These are phyloP conservation scores for Baeospora myosura DNA, from an alignment of 1,284 basidiomycete species.

Conservation along the genomic window DNA sequence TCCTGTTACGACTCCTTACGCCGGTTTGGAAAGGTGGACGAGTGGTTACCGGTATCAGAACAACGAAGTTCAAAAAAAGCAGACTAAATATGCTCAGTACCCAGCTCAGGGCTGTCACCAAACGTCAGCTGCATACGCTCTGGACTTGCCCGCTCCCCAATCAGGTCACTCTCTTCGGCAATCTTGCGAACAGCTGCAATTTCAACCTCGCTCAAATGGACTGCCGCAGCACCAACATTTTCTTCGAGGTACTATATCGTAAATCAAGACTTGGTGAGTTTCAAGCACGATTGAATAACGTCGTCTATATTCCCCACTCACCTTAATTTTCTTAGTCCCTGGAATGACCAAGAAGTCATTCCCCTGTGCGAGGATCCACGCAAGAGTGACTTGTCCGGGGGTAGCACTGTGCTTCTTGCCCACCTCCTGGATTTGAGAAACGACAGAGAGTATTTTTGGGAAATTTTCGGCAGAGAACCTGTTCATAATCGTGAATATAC, in stretches of 20 bases:
- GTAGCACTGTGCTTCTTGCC: conserved; percentile 28
- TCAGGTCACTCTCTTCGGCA: conserved; percentile 12
- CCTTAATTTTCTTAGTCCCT: conserved; percentile 23
- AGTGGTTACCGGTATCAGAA: too few relatives aligned
- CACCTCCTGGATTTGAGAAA: conserved; percentile 26
- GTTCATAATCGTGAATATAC: not conserved
- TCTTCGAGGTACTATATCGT: conserved; percentile 15
- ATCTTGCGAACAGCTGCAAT: conserved; percentile 12
- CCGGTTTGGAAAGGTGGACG: too few relatives aligned
- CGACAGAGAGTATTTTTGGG: conserved; percentile 33
- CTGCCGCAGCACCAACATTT: conserved; percentile 12
- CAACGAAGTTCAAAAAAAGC: too few relatives aligned
- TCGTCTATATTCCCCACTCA: not conserved
- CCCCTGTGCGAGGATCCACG: conserved; percentile 38
- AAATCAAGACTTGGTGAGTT: not conserved
- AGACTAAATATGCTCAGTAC: too few relatives aligned
- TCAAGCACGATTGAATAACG: not conserved
- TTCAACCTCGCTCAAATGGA: conserved; percentile 13
- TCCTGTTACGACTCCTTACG: too few relatives aligned
- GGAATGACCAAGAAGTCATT: conserved; percentile 36
- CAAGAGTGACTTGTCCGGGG: conserved; percentile 35
- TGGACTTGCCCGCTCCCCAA: conserved; percentile 3
- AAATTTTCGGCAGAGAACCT: conserved; percentile 31
- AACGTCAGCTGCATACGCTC: not conserved
- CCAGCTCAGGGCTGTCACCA: too few relatives aligned